Percentiles rank a stretch among this genome's conserved stretches.
phyloP scores from a whole-genome alignment of 2,329 filamentous ascomycete species.

The Venturia aucupariae region DNA sequence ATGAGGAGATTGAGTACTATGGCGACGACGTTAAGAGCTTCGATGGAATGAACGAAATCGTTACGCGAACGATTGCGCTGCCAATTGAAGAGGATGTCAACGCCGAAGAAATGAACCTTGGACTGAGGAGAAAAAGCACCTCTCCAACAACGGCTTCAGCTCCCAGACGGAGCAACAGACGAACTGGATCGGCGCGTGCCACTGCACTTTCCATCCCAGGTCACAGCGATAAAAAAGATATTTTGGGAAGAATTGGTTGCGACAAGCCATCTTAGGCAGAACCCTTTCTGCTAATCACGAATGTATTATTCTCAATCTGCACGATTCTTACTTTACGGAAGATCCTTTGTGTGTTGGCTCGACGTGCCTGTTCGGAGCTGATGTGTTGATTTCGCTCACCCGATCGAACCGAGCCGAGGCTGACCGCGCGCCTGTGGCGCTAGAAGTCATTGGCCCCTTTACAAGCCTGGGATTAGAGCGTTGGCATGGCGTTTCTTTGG shows the following conservation, averaged over 20 bases:
- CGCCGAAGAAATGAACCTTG: constrained; percentile 58
- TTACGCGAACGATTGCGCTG: neutral
- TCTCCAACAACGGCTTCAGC: neutral
- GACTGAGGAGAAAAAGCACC: constrained; percentile 25
- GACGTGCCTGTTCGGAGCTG: neutral
- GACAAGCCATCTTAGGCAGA: constrained; percentile 48
- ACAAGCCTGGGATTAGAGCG: neutral
- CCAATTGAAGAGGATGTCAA: constrained; percentile 66
- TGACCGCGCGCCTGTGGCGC: neutral
- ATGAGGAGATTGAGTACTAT: constrained; percentile 21
- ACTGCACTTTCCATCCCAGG: constrained; percentile 54
- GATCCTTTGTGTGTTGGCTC: neutral
- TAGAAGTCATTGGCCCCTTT: neutral
- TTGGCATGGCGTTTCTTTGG: constrained; percentile 5
- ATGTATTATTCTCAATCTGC: neutral
- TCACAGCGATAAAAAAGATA: constrained; percentile 68
- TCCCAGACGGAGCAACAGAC: constrained; percentile 22
- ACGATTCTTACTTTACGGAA: neutral
- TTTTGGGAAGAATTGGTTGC: constrained; percentile 73
- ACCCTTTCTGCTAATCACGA: neutral
- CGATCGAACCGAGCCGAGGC: neutral
- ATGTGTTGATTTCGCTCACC: neutral
- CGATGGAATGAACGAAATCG: constrained; percentile 19
- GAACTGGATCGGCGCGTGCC: constrained; percentile 32
- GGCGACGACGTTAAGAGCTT: constrained; percentile 21